A percentile compares a stretch with the other conserved stretches of the same genome.
Conservation (phyloP, 2,329 filamentous ascomycete species). For the Sodiomyces alkalinus region DNA sequence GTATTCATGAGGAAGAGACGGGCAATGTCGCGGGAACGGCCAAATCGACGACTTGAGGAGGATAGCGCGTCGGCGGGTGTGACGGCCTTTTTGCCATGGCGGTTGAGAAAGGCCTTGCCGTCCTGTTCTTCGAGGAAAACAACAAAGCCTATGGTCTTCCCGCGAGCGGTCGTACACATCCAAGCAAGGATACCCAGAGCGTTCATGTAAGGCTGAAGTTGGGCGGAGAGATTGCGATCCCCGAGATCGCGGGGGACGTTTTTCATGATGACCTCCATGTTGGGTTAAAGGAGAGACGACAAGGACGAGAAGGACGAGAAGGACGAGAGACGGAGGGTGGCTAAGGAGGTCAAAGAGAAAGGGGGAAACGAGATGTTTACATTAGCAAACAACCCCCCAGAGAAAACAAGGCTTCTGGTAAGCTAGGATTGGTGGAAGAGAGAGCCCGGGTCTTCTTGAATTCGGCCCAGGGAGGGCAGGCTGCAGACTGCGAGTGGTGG, state of each 20-base stretch:
- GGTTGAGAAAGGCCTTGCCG: conserved; percentile 24
- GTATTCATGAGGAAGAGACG: conserved; percentile 16
- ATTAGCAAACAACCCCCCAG: too few relatives aligned
- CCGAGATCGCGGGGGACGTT: conserved; percentile 26
- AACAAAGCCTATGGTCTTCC: conserved; percentile 20
- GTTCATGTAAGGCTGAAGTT: conserved; percentile 24
- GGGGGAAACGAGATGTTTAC: too few relatives aligned
- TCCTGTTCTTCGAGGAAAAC: conserved; percentile 25
- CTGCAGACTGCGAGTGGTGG: too few relatives aligned
- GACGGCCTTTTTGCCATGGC: conserved; percentile 15
- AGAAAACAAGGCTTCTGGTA: too few relatives aligned
- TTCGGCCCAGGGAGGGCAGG: too few relatives aligned
- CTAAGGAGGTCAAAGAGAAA: too few relatives aligned
- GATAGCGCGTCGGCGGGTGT: neutral
- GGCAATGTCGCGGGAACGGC: conserved; percentile 9
- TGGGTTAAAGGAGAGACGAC: too few relatives aligned
- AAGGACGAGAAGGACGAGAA: too few relatives aligned
- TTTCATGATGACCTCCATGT: conserved; percentile 31
- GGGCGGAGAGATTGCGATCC: conserved; percentile 18
- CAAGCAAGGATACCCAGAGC: conserved; percentile 25
- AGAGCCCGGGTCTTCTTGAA: too few relatives aligned
- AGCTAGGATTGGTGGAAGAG: too few relatives aligned
- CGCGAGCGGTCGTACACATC: conserved; percentile 24
- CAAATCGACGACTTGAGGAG: too few relatives aligned
- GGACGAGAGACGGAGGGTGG: too few relatives aligned